Evolutionary conservation across 768 basidiomycete genomes (phyloP).

Genomic region (Sarcomyxa edulis): DNA sequence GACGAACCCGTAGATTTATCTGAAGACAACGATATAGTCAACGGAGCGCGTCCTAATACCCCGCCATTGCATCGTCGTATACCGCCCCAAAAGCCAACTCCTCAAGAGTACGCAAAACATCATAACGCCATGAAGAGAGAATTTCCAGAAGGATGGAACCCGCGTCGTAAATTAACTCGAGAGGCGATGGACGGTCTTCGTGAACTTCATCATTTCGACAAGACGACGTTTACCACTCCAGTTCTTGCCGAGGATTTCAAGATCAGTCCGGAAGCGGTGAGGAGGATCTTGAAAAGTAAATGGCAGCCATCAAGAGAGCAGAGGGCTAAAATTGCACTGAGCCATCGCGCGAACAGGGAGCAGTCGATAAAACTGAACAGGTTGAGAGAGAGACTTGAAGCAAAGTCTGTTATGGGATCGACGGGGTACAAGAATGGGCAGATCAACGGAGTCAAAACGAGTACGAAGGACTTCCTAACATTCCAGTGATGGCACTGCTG

Average conservation of each 20-base stretch:
- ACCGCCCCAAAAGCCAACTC: slow-evolving; percentile 37
- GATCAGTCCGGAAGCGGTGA: slow-evolving; percentile 76
- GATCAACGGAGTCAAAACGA: slow-evolving; percentile 1
- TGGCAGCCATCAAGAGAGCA: slow-evolving; percentile 60
- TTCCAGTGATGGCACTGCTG: slow-evolving; percentile 3
- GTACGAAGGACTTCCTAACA: slow-evolving; percentile 7
- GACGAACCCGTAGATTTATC: slow-evolving; percentile 38
- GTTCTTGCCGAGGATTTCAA: slow-evolving; percentile 72
- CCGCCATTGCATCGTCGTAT: slow-evolving; percentile 30
- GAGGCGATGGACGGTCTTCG: slow-evolving; percentile 82
- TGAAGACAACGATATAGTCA: slow-evolving; percentile 46
- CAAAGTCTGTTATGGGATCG: slow-evolving; percentile 23
- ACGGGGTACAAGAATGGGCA: too few relatives aligned
- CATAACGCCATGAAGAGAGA: slow-evolving; percentile 42
- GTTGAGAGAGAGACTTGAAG: slow-evolving; percentile 37
- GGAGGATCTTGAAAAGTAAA: slow-evolving; percentile 71
- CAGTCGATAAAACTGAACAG: slow-evolving; percentile 30
- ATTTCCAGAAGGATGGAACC: slow-evolving; percentile 71
- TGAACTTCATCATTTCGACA: slow-evolving; percentile 58
- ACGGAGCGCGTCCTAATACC: slow-evolving; percentile 32
- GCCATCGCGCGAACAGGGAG: slow-evolving; percentile 41
- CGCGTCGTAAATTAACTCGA: slow-evolving; percentile 74
- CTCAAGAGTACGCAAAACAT: slow-evolving; percentile 45
- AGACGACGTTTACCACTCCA: slow-evolving; percentile 57
- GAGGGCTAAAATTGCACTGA: slow-evolving; percentile 40